Evolutionary conservation across 768 basidiomycete species (phyloP).

Genomic region (Boletus barrowsii): DNA sequence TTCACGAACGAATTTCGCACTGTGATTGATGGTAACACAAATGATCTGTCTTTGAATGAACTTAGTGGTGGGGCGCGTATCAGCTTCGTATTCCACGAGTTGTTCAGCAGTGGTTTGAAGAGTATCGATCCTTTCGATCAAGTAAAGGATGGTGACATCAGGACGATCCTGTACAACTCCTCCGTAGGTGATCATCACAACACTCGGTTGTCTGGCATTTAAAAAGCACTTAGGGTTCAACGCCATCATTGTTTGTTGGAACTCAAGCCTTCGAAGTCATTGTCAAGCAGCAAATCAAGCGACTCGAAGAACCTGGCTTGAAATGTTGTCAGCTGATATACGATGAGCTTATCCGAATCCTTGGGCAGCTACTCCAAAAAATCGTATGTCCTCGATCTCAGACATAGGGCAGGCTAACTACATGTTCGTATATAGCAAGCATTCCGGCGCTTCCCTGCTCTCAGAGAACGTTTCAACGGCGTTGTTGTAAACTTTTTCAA

Average conservation of each 20-base stretch:
- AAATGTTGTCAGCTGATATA: slow-evolving; percentile 96
- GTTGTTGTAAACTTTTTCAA: slow-evolving; percentile 98
- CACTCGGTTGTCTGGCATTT: neutral
- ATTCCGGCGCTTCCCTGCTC: slow-evolving; percentile 95
- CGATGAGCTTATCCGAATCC: slow-evolving; percentile 95
- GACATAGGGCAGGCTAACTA: neutral
- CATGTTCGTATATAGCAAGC: slow-evolving; percentile 59
- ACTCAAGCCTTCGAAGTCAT: slow-evolving; percentile 98
- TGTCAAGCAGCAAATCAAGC: slow-evolving; percentile 98
- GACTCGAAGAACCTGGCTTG: slow-evolving; percentile 88
- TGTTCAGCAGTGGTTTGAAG: slow-evolving; percentile 96
- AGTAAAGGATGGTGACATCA: slow-evolving; percentile 97
- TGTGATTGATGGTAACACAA: slow-evolving; percentile 95
- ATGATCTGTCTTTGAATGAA: slow-evolving; percentile 93
- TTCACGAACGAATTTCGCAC: slow-evolving; percentile 97
- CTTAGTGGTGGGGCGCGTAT: slow-evolving; percentile 98
- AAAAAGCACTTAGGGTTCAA: slow-evolving; percentile 66
- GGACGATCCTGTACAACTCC: slow-evolving; percentile 95
- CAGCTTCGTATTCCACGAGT: slow-evolving; percentile 97
- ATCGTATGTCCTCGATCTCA: slow-evolving; percentile 54
- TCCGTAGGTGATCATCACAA: slow-evolving; percentile 58
- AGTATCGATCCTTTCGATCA: slow-evolving; percentile 98
- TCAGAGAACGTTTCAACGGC: slow-evolving; percentile 92
- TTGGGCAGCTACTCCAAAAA: slow-evolving; percentile 86
- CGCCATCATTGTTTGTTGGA: slow-evolving; percentile 93